phyloP scores from a whole-genome alignment of 2,329 filamentous ascomycete species.

The Colletotrichum somersetense region DNA sequence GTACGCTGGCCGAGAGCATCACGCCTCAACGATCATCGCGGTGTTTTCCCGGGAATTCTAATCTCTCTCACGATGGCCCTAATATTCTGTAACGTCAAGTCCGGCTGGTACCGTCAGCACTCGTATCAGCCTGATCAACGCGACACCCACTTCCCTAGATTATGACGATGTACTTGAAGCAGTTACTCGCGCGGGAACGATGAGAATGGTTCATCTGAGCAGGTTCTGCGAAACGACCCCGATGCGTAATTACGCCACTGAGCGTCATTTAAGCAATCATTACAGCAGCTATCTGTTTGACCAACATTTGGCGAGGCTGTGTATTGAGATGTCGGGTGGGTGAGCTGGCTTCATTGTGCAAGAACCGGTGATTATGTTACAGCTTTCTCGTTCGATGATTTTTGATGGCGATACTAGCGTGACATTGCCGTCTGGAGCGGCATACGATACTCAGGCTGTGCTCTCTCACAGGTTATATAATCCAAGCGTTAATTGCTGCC shows the following conservation, averaged over 20 bases:
- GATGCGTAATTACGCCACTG: not conserved
- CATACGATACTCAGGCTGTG: not conserved
- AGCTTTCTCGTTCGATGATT: not conserved
- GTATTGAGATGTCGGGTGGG: not conserved
- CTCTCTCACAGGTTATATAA: not conserved
- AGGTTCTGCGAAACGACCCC: not conserved
- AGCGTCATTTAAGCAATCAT: not conserved
- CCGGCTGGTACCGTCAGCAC: not conserved
- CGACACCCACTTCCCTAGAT: not conserved
- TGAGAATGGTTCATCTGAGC: not conserved
- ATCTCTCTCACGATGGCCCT: not conserved
- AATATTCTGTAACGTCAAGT: not conserved
- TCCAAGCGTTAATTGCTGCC: not conserved
- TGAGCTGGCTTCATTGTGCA: not conserved
- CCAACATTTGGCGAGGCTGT: not conserved
- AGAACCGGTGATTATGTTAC: not conserved
- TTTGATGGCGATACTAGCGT: not conserved
- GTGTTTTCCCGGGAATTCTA: too few species aligned
- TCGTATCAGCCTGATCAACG: slow-evolving; percentile 1
- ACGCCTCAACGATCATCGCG: not conserved
- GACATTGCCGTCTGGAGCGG: not conserved
- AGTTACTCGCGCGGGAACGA: not conserved
- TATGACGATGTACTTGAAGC: not conserved
- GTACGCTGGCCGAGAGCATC: not conserved
- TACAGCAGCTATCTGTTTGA: not conserved